These are phyloP conservation scores for Ruellia speciosa DNA, from an alignment of 305 asterid genomes.

Conservation along the genomic window DNA sequence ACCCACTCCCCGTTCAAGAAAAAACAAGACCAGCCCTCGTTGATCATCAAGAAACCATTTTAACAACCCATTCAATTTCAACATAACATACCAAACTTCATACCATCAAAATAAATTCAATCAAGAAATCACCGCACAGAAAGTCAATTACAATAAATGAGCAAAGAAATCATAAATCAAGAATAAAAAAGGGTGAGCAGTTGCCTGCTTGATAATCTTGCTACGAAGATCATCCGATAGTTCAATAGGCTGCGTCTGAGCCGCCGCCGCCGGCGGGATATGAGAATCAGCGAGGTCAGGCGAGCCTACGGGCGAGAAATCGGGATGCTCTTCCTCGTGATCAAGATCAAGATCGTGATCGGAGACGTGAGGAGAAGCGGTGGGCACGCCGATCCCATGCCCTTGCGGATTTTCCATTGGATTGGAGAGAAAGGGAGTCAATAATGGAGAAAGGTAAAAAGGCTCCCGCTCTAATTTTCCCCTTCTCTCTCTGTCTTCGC, in stretches of 20 bases:
- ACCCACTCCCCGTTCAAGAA: no score
- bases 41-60: background rate
- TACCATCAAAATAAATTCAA: background rate
- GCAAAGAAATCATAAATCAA: background rate
- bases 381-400: constrained; percentile 34
- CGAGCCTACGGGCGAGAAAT: constrained; percentile 65
- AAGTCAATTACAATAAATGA: constrained; percentile 9
- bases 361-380: constrained; percentile 41
- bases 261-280: constrained; percentile 33
- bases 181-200: background rate
- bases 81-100: background rate
- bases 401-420: constrained; percentile 30
- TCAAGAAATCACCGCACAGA: background rate
- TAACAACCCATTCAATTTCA: background rate
- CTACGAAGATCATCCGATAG: constrained; percentile 62
- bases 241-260: constrained; percentile 29
- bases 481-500: constrained; percentile 21
- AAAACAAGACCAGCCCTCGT: no score
- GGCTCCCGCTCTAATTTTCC: constrained; percentile 31
- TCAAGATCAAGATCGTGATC: constrained; percentile 36
- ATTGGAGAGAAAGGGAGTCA: constrained; percentile 24
- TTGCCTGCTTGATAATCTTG: constrained; percentile 71
- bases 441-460: constrained; percentile 30
- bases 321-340: constrained; percentile 40
- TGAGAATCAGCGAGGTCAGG: constrained; percentile 42